A percentile compares a stretch with the other conserved stretches of the same genome.
phyloP scores from a whole-genome alignment of 2,329 filamentous ascomycete genomes.

The Calonectria henricotiae region DNA sequence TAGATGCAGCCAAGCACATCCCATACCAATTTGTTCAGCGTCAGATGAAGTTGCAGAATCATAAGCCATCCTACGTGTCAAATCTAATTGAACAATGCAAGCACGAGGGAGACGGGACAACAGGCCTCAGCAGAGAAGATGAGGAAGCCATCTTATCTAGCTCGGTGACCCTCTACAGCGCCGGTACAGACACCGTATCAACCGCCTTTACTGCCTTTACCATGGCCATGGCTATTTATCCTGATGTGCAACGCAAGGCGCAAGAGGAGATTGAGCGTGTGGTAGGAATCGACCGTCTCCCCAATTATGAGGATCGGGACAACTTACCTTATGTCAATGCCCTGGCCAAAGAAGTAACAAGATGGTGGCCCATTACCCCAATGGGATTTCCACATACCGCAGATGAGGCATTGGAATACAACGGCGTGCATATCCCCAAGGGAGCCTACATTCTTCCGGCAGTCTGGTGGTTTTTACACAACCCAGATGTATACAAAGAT shows the following conservation, averaged over 20 bases:
- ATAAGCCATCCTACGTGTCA: not conserved
- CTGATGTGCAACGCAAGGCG: constrained; percentile 43
- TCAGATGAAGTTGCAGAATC: not conserved
- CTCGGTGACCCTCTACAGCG: constrained; percentile 3
- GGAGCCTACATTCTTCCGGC: constrained; percentile 40
- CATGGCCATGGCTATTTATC: constrained; percentile 40
- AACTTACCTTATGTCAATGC: constrained; percentile 52
- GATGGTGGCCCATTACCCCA: constrained; percentile 57
- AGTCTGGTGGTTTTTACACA: constrained; percentile 64
- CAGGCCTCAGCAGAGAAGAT: not conserved
- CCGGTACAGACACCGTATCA: constrained; percentile 4
- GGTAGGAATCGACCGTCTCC: constrained; percentile 50
- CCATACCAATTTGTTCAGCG: constrained; percentile 1
- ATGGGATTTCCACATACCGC: constrained; percentile 33
- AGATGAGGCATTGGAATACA: constrained; percentile 31
- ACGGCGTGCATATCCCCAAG: constrained; percentile 46
- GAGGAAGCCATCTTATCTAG: constrained; percentile 7
- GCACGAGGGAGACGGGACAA: not conserved
- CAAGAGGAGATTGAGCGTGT: constrained; percentile 47
- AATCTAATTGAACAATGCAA: constrained; percentile 5
- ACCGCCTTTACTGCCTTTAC: constrained; percentile 12
- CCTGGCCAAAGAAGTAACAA: constrained; percentile 56
- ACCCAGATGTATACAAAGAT: constrained; percentile 75
- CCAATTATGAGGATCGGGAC: constrained; percentile 46
- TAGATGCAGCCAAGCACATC: constrained; percentile 3